Evolutionary conservation across 805 yeast species (phyloP), one percentile per base, ranked within the genome.

Genomic region (Ogataea ganodermae): DNA sequence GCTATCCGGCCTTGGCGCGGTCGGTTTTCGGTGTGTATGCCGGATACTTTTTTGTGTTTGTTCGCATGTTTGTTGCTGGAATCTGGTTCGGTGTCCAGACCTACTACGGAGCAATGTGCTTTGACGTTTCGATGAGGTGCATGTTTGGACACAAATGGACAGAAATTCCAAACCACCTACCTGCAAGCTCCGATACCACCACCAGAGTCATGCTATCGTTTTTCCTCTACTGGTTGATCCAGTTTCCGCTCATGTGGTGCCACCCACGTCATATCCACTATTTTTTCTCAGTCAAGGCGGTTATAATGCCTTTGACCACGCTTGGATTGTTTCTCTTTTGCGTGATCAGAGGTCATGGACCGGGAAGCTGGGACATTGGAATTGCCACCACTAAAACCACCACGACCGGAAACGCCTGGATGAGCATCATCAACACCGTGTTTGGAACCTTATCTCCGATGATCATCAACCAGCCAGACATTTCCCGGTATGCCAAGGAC

Each of bases 61-160:
- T 70, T 28, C 60, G 73, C 44, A 58, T 67, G 36, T 60, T 67
- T 32, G 60, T 66, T 3, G 68, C 70, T n/a, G 60, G 62, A 31
- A 69, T 70, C 35, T 66, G 73, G 68, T 70, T 67, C 53, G 74
- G 73, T 17, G 69, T 67, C 35, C 65, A 67, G 50, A 62, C 72
- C 10, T 63, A 63, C 57, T 62, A 61, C 41, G 69, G 69, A 44
- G 70, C 72, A 14, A 64, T 65, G 53, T 68, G 68, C 27, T 56
- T 67, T 35, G 64, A 65, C 37, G 67, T 64, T 35, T 45, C 63
- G 17, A 41, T 62, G 39, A 42, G 57, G 30, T 53, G 57, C 33
- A 55, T 55, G 44, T 55, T 55, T 43, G 52, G 56, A 17, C 38
- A 48, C 35, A 51, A 43, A 44, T 55, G 59, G 59, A 32, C 44